Evolutionary conservation across 371 early-diverging fungal species (phyloP), one percentile per base, ranked within the genome.

Genomic region (Mucor indicus): DNA sequence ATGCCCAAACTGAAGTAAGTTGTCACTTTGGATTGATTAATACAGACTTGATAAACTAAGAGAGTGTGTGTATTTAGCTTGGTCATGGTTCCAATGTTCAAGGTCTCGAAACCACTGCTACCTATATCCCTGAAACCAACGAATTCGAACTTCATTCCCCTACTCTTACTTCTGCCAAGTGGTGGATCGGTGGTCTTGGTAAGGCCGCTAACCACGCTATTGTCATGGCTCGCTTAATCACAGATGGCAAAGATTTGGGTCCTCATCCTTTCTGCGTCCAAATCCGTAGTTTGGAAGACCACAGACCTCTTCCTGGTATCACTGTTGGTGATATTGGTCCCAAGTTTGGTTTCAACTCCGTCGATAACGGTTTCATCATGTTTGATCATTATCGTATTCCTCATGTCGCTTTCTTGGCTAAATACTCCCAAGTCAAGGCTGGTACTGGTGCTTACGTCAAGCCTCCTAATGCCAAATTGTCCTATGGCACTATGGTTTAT

Each of bases 241-340:
- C 91, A 38, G 74, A 84, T 24, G 91, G 87, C 38, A 87, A 89
- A 49, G 75, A 80, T 53, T 80, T 81, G 62, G 96, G 95, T 12
- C 81, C 88, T 3, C 90, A 92, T 60, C 86, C 88, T 5, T 90
- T 96, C 62, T 72, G 95, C 30, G 90, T 93, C 23, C 96, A 84
- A 17, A 75, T 94, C 24, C 90, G 96, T 32, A 83, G 83, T 27
- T 65, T 81, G 5, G 73, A 80, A 44, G 85, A 86, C 39, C 93
- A 93, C 60, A 72, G 65, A 12, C 81, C 82, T 36, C 56, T 92
- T 42, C 78, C 84, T 3, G 95, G 95, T 16, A 78, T 96, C 32
- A 82, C 85, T 2, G 87, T 94, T 38, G 92, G 87, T 44, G 95
- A 96, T 52, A 83, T 92, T 53, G 96, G 96, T 2, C 86, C 92